These are phyloP conservation scores for Lactarius pseudohatsudake DNA, from an alignment of 768 basidiomycete genomes.

Conservation along the genomic window DNA sequence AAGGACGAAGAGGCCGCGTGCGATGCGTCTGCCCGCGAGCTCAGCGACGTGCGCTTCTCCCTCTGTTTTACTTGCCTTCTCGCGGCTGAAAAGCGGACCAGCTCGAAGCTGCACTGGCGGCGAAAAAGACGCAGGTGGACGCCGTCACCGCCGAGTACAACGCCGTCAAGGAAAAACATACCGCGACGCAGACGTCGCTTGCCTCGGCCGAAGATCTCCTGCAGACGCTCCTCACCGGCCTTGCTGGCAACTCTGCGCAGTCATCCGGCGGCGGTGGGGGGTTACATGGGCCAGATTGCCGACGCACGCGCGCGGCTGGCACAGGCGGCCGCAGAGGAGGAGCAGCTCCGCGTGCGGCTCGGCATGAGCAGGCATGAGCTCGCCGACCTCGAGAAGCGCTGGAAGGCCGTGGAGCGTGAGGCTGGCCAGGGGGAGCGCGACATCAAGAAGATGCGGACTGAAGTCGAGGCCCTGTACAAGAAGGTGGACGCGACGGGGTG, in stretches of 20 bases:
- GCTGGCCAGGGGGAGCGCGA: slow-evolving; percentile 73
- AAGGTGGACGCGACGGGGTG: slow-evolving; percentile 65
- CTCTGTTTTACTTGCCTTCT: background rate
- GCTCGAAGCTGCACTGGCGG: slow-evolving; percentile 56
- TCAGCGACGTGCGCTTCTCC: slow-evolving; percentile 54
- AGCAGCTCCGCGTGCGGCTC: slow-evolving; percentile 76
- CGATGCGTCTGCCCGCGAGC: slow-evolving; percentile 49
- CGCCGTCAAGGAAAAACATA: slow-evolving; percentile 68
- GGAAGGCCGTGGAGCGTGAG: slow-evolving; percentile 84
- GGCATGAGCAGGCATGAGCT: slow-evolving; percentile 78
- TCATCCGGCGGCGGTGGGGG: slow-evolving; percentile 84
- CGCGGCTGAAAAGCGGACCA: slow-evolving; percentile 33
- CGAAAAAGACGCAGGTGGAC: slow-evolving; percentile 61
- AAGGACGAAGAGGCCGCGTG: slow-evolving; percentile 73
- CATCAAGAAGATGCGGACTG: slow-evolving; percentile 55
- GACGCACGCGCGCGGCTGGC: slow-evolving; percentile 75
- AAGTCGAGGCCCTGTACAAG: slow-evolving; percentile 55
- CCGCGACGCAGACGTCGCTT: slow-evolving; percentile 57
- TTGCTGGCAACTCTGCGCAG: slow-evolving; percentile 61
- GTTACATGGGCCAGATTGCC: slow-evolving; percentile 92
- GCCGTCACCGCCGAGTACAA: slow-evolving; percentile 54
- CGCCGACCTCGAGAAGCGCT: slow-evolving; percentile 67
- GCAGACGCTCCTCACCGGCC: slow-evolving; percentile 90
- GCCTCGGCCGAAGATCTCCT: slow-evolving; percentile 86
- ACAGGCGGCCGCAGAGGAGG: slow-evolving; percentile 78